A percentile compares a stretch with the other conserved stretches of the same genome.
Evolutionary conservation across 2,329 filamentous ascomycete species (phyloP).

Genomic region (Penicillium sp.): DNA sequence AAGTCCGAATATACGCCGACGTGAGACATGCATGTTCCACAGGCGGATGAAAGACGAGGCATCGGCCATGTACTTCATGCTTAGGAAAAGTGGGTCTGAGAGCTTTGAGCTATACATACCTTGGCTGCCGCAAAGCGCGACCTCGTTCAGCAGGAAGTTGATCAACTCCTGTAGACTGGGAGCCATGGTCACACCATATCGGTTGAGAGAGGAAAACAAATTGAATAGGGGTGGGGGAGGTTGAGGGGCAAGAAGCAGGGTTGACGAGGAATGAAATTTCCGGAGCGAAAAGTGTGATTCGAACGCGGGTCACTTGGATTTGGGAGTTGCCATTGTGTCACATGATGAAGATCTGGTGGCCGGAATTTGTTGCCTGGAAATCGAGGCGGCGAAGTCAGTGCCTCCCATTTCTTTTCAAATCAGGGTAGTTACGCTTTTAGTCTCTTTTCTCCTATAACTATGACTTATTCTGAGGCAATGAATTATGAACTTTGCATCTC

Average conservation of each 20-base stretch:
- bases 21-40: not conserved
- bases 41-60: not conserved
- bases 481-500: not conserved
- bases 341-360: constrained; percentile 1
- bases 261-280: constrained; percentile 18
- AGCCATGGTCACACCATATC: constrained; percentile 42
- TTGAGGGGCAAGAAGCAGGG: not conserved
- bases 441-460: not conserved
- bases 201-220: constrained; percentile 2
- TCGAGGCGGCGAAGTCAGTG: not conserved
- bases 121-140: constrained; percentile 60
- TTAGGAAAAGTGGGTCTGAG: constrained; percentile 26
- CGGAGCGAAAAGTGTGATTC: constrained; percentile 31
- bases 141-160: constrained; percentile 59
- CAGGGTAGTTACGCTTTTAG: not conserved
- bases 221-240: not conserved
- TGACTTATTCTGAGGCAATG: not conserved
- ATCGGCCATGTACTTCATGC: constrained; percentile 6
- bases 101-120: constrained; percentile 49
- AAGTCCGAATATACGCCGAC: not conserved
- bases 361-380: not conserved
- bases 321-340: not conserved
- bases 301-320: constrained; percentile 30
- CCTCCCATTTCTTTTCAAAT: too few relatives aligned
- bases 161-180: constrained; percentile 59